phyloP scores from a whole-genome alignment of 1,284 basidiomycete species.

The Schizophyllum commune region DNA sequence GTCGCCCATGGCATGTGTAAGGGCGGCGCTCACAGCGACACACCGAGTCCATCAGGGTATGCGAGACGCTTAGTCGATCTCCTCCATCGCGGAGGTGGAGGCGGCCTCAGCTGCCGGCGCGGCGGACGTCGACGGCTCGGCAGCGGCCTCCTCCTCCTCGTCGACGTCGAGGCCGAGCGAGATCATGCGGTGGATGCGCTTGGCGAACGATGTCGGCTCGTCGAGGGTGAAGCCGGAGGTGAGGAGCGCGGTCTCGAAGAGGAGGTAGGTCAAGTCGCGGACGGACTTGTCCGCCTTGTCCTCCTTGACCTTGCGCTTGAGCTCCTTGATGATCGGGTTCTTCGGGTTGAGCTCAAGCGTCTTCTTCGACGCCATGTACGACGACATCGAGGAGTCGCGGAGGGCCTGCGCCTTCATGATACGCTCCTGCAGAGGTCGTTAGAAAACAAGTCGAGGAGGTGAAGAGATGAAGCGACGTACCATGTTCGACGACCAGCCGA shows the following conservation, averaged over 20 bases:
- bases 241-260: slow-evolving; percentile 95
- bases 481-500: slow-evolving; percentile 99
- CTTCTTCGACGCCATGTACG: slow-evolving; percentile 99
- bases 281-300: slow-evolving; percentile 99
- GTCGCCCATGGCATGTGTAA: not conserved
- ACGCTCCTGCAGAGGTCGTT: slow-evolving; percentile 56
- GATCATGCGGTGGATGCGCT: slow-evolving; percentile 98
- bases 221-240: slow-evolving; percentile 95
- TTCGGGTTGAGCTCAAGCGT: slow-evolving; percentile 95
- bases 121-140: slow-evolving; percentile 29
- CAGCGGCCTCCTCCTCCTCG: slow-evolving; percentile 51
- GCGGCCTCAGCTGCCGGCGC: slow-evolving; percentile 46
- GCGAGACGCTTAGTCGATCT: slow-evolving; percentile 55
- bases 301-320: slow-evolving; percentile 90
- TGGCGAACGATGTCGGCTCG: slow-evolving; percentile 91
- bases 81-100: slow-evolving; percentile 75
- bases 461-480: slow-evolving; percentile 28
- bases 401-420: slow-evolving; percentile 99
- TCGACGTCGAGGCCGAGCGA: slow-evolving; percentile 81
- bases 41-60: not conserved
- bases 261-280: slow-evolving; percentile 89
- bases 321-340: slow-evolving; percentile 95
- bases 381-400: slow-evolving; percentile 97
- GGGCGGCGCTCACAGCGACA: not conserved
- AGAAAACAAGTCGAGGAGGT: not conserved